Base-by-base conservation (phyloP, 2,329 filamentous ascomycete species). In the Neurospora crassa region DNA sequence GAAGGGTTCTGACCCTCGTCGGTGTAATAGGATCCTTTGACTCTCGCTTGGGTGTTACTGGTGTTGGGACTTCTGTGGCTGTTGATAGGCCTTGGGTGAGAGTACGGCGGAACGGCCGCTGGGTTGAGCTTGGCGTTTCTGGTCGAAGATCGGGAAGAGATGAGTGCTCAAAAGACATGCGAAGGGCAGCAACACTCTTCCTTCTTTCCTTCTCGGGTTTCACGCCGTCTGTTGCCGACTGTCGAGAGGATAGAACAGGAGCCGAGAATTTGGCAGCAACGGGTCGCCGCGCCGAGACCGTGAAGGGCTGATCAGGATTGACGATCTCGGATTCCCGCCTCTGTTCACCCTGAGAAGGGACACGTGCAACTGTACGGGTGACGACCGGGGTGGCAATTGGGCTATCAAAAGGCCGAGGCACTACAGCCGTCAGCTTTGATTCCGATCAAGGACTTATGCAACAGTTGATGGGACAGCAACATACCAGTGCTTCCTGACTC, bases 141-240 rank as follows among this genome's bases (percentile, higher is more conserved):
- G 37, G 67, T 20, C 11, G 67, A 2, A 41, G 34, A 41, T 34
- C 37, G 7, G 12, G 18, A 20, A 18, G 53, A 14, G 67, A 67
- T 24, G 68, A 43, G 12, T 12, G 72, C 72, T 81, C 79, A 43
- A 81, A 81, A 2, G 78, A 79, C 70, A 74, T 74, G 16, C 80
- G 77, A 71, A 81, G 74, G 70, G 80, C 77, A n/a, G 79, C 78
- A 14, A 81, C 79, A 67, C 79, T 81, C 63, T 71, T 69, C 18
- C 68, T 72, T 63, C 53, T 63, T 34, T 63, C 53, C 1, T 24
- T 29, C 24, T 10, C 16, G 18, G 53, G 53, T 34, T 29, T 14
- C 7, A 11, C 24, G 24, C 3, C 24, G 34, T 63, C 24, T 63
- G 53, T 63, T 34, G 16, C 53, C 24, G 53, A 63, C 29, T 18